Base-by-base conservation (phyloP, 768 basidiomycete species). In the Pleurotus citrinopileatus region DNA sequence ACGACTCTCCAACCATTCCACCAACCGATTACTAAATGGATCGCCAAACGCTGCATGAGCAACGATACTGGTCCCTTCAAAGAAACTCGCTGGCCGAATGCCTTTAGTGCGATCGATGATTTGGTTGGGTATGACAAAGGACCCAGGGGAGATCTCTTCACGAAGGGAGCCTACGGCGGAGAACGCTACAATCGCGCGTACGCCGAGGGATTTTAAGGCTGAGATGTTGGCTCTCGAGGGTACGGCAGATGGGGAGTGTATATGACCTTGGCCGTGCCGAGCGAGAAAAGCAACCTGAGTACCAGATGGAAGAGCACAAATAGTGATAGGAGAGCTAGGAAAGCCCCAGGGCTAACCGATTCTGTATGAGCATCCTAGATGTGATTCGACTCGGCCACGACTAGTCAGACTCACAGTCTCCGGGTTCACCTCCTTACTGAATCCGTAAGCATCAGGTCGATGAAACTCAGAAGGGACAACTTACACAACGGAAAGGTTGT, bases 31-130 rank as follows among this genome's bases (percentile, higher is more conserved):
- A 56, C 86, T 86, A 70, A 96, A 95, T 4, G 94, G 94, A 59
- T 98, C 94, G 8, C 95, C 94, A 66, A 99, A 98, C 67, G 88
- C 84, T 23, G 94, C 86, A 65, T 99, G 96, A 3, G 89, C 94
- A 54, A 98, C 95, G 63, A 97, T 68, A 52, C 75, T 79, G 15
- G 83, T 83, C 27, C 80, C 89, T 37, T 92, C 82, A 67, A 99
- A 99, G 77, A 91, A 98, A 19, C 85, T 88, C 2, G 86, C 79
- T 0, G 89, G 86, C n/a, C 96, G 83, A 36, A 96, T 74, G 9
- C 94, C 93, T 72, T 98, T 98, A 22, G 95, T 98, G 51, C 96
- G 82, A 69, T 98, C 96, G 68, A 98, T 98, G 73, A 98, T 89
- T 70, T 98, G 95, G 28, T 80, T 77, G 1, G 95, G 94, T 38